Conservation (phyloP, 2,329 filamentous ascomycete genomes). For the Fusarium drepaniforme region DNA sequence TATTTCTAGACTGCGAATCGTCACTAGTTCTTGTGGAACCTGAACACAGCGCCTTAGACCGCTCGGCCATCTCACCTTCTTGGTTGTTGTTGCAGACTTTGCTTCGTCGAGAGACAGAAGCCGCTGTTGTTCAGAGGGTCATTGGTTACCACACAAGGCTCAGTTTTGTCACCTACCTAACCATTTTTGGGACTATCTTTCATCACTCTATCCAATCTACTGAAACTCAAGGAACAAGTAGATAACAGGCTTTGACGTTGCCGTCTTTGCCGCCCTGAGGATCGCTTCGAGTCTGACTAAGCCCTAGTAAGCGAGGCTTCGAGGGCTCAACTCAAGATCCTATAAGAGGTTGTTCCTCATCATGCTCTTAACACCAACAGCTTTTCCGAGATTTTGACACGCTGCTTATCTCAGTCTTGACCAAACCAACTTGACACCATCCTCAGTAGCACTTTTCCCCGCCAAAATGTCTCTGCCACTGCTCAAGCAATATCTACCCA, state of each 20-base stretch:
- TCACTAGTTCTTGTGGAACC: too few relatives aligned
- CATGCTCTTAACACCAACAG: neutral
- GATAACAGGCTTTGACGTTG: neutral
- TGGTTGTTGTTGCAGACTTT: neutral
- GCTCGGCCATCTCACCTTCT: too few relatives aligned
- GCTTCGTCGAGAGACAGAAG: neutral
- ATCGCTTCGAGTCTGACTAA: neutral
- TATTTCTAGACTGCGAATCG: too few relatives aligned
- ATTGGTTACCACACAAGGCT: neutral
- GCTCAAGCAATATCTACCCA: slow-evolving; percentile 8
- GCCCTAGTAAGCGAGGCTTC: neutral
- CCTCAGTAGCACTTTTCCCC: neutral
- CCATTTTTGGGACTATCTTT: neutral
- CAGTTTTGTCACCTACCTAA: neutral
- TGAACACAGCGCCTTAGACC: too few relatives aligned
- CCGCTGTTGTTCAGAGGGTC: neutral
- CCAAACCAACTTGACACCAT: neutral
- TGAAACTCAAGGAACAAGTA: neutral
- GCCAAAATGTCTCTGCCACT: neutral
- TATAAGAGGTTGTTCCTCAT: neutral
- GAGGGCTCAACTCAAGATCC: neutral
- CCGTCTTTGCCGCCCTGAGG: neutral
- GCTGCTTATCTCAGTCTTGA: neutral
- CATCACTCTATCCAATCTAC: neutral
- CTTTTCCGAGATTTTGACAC: neutral